A percentile compares a stretch with the other conserved stretches of the same genome.
These are phyloP conservation scores for Termitomyces sp. DNA, from an alignment of 768 basidiomycete genomes.

Conservation along the genomic window DNA sequence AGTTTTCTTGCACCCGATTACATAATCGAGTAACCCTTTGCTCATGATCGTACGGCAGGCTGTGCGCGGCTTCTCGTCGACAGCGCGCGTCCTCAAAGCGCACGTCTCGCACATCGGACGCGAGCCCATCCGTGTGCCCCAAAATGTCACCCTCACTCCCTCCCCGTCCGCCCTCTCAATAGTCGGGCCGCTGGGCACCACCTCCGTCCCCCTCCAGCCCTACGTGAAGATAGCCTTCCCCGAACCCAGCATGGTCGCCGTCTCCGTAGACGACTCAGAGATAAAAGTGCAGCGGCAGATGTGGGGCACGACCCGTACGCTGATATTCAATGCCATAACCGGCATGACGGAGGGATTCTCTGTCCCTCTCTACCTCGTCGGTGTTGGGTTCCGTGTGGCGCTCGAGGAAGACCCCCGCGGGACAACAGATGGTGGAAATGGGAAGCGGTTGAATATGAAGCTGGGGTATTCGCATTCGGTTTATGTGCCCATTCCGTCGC, in stretches of 20 bases:
- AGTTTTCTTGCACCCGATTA: conserved; percentile 2
- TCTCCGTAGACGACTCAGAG: conserved; percentile 62
- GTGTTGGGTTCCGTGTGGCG: conserved; percentile 89
- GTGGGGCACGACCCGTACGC: conserved; percentile 94
- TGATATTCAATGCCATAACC: conserved; percentile 84
- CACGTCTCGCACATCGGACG: conserved; percentile 67
- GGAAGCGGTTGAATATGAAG: conserved; percentile 82
- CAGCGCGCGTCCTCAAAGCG: conserved; percentile 39
- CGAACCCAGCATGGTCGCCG: conserved; percentile 34
- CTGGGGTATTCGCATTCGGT: conserved; percentile 91
- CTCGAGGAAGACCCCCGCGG: conserved; percentile 79
- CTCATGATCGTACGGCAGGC: conserved; percentile 34
- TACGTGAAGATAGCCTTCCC: conserved; percentile 45
- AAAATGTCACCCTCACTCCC: conserved; percentile 39
- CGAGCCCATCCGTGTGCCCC: conserved; percentile 49
- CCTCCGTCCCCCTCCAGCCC: conserved; percentile 42
- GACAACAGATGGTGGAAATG: conserved; percentile 51
- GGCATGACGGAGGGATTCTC: conserved; percentile 90
- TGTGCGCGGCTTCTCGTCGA: conserved; percentile 47
- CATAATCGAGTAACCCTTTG: conserved; percentile 4
- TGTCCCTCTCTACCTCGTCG: conserved; percentile 84
- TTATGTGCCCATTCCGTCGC: conserved; percentile 73
- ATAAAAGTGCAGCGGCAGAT: conserved; percentile 79
- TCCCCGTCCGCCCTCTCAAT: conserved; percentile 37
- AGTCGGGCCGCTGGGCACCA: conserved; percentile 46